Conservation (phyloP, 345 rosid genomes). For the Eucalyptus fibrosa region DNA sequence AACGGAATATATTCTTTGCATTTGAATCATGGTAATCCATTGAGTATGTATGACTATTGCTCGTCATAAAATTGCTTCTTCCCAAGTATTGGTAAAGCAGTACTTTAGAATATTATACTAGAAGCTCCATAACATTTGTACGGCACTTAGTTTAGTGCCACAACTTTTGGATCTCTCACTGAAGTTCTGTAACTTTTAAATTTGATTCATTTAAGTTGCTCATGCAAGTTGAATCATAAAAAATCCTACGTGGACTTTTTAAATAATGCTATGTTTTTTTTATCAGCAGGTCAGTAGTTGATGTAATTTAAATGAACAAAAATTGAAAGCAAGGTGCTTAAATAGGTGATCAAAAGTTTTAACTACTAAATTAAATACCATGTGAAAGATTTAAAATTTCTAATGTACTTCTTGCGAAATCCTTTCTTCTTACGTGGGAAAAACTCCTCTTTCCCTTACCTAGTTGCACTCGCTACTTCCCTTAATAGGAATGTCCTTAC, state of each 20-base stretch:
- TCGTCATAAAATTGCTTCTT: background rate
- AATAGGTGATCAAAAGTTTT: background rate
- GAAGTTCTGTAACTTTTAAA: background rate
- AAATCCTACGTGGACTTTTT: background rate
- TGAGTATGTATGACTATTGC: background rate
- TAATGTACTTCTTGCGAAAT: background rate
- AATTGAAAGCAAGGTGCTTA: background rate
- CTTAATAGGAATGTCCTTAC: background rate
- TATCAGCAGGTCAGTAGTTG: background rate
- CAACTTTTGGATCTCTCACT: background rate
- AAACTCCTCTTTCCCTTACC: background rate
- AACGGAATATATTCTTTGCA: background rate
- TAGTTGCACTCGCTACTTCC: background rate
- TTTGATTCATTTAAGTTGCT: background rate
- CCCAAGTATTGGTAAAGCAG: background rate
- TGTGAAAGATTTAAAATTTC: background rate
- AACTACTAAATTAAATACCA: background rate
- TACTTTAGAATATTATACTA: background rate
- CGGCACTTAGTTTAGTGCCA: rapidly evolving
- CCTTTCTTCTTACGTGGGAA: background rate
- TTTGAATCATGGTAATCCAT: background rate
- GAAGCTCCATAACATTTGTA: background rate
- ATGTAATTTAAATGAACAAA: background rate
- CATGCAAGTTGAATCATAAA: background rate
- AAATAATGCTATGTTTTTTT: background rate